Conservation (phyloP, 441 rosid genomes). For the Gossypium davidsonii region DNA sequence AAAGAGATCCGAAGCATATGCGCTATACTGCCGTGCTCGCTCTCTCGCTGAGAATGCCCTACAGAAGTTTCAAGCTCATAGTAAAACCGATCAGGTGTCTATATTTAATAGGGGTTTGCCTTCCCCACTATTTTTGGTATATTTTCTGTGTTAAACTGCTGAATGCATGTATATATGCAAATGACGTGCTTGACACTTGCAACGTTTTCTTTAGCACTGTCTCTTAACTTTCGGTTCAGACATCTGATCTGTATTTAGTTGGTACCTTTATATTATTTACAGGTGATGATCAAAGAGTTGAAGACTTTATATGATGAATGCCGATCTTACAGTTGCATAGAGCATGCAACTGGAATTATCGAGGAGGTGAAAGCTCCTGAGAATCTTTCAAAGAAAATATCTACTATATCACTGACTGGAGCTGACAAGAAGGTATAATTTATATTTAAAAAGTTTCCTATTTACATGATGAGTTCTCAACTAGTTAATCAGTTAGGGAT, state of each 20-base stretch:
- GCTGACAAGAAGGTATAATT: slow-evolving; percentile 55
- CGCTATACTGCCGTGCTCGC: slow-evolving; percentile 64
- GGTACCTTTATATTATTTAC: slow-evolving; percentile 10
- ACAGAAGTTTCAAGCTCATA: slow-evolving; percentile 35
- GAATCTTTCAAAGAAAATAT: slow-evolving; percentile 65
- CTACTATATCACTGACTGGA: slow-evolving; percentile 60
- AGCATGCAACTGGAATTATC: slow-evolving; percentile 79
- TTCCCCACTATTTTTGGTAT: not conserved
- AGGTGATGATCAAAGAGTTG: slow-evolving; percentile 58
- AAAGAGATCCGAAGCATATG: slow-evolving; percentile 83
- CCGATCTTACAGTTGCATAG: slow-evolving; percentile 84
- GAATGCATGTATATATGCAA: not conserved
- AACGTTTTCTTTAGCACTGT: not conserved
- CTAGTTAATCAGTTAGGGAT: not conserved
- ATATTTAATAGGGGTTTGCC: not conserved
- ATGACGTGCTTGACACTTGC: not conserved
- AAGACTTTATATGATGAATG: slow-evolving; percentile 54
- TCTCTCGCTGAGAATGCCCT: slow-evolving; percentile 73
- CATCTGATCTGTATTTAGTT: not conserved
- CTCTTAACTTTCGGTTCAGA: not conserved
- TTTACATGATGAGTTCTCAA: not conserved
- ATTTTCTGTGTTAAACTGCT: not conserved
- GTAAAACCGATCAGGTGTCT: slow-evolving; percentile 39
- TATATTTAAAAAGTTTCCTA: not conserved
- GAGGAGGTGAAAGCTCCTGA: slow-evolving; percentile 78